These are phyloP conservation scores for Xerocomus brunneocitrinus DNA, from an alignment of 768 basidiomycete genomes.

Conservation along the genomic window DNA sequence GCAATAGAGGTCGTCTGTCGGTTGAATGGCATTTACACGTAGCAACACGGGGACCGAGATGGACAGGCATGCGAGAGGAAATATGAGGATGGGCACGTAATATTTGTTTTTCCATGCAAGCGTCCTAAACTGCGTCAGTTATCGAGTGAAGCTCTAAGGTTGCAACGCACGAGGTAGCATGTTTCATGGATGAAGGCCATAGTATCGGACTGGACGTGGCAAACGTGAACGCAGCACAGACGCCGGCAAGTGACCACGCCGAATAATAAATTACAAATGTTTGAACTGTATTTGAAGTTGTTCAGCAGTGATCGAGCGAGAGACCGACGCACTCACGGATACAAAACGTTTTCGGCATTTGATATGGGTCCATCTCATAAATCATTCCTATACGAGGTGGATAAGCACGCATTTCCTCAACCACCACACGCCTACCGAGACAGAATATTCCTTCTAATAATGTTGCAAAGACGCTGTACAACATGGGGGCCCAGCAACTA, in stretches of 20 bases:
- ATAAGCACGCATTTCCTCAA: neutral
- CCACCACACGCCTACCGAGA: slow-evolving; percentile 40
- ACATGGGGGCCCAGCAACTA: slow-evolving; percentile 44
- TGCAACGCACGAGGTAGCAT: slow-evolving; percentile 20
- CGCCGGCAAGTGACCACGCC: slow-evolving; percentile 42
- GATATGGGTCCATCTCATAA: slow-evolving; percentile 56
- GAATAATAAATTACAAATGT: slow-evolving; percentile 37
- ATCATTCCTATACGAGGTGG: slow-evolving; percentile 44
- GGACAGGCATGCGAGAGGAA: slow-evolving; percentile 44
- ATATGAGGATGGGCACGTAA: slow-evolving; percentile 40
- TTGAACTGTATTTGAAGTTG: slow-evolving; percentile 13
- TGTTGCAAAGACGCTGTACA: slow-evolving; percentile 48
- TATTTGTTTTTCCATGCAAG: slow-evolving; percentile 47
- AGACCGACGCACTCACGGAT: slow-evolving; percentile 35
- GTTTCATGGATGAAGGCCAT: slow-evolving; percentile 29
- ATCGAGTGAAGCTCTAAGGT: neutral
- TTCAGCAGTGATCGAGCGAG: slow-evolving; percentile 2
- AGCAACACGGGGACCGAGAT: slow-evolving; percentile 42
- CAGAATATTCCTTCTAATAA: slow-evolving; percentile 54
- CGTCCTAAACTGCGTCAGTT: slow-evolving; percentile 29
- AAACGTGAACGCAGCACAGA: slow-evolving; percentile 40
- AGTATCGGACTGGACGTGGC: slow-evolving; percentile 46
- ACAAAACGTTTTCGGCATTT: slow-evolving; percentile 58
- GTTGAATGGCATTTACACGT: slow-evolving; percentile 41
- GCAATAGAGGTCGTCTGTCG: slow-evolving; percentile 52